Conservation (phyloP, 108 stramenopile genomes). For the Stephanodiscus minutulus region DNA sequence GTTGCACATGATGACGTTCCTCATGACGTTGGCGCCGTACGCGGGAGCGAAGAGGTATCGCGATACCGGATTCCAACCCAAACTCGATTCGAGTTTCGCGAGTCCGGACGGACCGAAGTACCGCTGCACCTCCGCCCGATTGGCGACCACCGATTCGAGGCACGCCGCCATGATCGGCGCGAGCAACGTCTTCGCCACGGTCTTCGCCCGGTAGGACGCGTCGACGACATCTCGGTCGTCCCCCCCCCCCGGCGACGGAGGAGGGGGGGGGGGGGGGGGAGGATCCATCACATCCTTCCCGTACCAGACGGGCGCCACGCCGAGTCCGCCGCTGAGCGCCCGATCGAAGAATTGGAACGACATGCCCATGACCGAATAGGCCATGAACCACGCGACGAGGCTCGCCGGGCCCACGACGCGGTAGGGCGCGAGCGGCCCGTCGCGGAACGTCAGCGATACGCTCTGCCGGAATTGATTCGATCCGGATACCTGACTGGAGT, state of each 20-base stretch:
- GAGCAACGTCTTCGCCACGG: constrained; percentile 44
- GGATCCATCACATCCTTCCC: constrained; percentile 69
- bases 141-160: constrained; percentile 65
- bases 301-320: constrained; percentile 61
- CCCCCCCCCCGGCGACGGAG: not conserved
- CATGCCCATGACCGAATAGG: constrained; percentile 73
- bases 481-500: constrained; percentile 70
- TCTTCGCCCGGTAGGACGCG: constrained; percentile 29
- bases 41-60: constrained; percentile 46
- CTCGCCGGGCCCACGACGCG: constrained; percentile 68
- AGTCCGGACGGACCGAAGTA: constrained; percentile 61
- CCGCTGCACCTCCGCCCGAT: constrained; percentile 79
- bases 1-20: constrained; percentile 69
- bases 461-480: constrained; percentile 57
- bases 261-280: constrained; percentile 3
- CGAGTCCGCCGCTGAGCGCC: constrained; percentile 46
- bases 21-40: constrained; percentile 43
- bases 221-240: constrained; percentile 1
- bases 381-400: constrained; percentile 78
- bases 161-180: constrained; percentile 58
- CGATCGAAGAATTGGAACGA: constrained; percentile 75
- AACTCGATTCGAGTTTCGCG: constrained; percentile 46
- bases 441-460: constrained; percentile 56
- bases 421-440: constrained; percentile 64
- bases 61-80: constrained; percentile 36